Conservation (phyloP, 495 filamentous ascomycete genomes). For the Penicillium soppii region DNA sequence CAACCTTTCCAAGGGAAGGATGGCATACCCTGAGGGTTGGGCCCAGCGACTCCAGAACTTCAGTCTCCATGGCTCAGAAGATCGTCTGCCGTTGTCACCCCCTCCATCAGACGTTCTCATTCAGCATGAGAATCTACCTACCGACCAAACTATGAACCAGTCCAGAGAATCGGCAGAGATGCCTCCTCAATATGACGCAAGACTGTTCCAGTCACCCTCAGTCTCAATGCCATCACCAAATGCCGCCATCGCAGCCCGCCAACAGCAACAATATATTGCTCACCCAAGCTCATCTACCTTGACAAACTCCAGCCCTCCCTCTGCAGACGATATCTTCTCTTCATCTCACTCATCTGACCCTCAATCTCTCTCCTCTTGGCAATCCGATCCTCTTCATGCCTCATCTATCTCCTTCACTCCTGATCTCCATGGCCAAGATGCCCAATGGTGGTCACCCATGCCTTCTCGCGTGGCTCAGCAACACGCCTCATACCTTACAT, state of each 20-base stretch:
- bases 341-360: slow-evolving; percentile 46
- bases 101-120: slow-evolving; percentile 44
- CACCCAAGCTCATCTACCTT: slow-evolving; percentile 34
- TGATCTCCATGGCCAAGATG: slow-evolving; percentile 39
- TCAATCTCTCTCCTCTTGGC: slow-evolving; percentile 46
- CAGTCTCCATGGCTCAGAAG: slow-evolving; percentile 34
- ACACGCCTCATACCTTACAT: slow-evolving; percentile 38
- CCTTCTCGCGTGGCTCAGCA: slow-evolving; percentile 36
- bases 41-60: slow-evolving; percentile 44
- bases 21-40: slow-evolving; percentile 47
- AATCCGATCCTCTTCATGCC: slow-evolving; percentile 41
- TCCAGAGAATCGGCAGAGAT: slow-evolving; percentile 34
- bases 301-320: slow-evolving; percentile 40
- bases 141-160: slow-evolving; percentile 24
- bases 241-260: slow-evolving; percentile 24
- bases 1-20: slow-evolving; percentile 37
- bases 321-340: slow-evolving; percentile 45
- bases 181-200: slow-evolving; percentile 35
- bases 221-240: slow-evolving; percentile 42
- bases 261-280: slow-evolving; percentile 39
- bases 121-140: slow-evolving; percentile 40
- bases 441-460: slow-evolving; percentile 48
- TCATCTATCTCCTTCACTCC: slow-evolving; percentile 41
- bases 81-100: slow-evolving; percentile 44
- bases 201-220: slow-evolving; percentile 36